Evolutionary conservation across 129 eudicot species (phyloP).

Genomic region (Flaveria linearis): DNA sequence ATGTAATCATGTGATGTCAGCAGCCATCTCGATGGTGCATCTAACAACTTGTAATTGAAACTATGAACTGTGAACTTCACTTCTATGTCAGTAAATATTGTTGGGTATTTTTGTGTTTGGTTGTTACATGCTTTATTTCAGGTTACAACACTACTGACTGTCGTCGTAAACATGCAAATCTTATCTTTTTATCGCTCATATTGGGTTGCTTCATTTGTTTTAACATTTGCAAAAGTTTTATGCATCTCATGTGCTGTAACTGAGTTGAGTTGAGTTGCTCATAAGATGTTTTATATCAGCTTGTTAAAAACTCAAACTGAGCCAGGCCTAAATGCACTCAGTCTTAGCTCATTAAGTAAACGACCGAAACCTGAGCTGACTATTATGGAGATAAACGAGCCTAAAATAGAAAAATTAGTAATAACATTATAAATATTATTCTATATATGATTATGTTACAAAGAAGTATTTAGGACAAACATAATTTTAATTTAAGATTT

Average conservation of each 20-base stretch:
- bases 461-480: no score
- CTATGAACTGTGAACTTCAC: not conserved
- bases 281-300: not conserved
- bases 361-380: no score
- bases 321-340: not conserved
- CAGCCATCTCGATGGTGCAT: conserved; percentile 14
- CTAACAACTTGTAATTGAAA: not conserved
- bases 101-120: conserved; percentile 11
- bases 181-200: not conserved
- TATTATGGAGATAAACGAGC: no score
- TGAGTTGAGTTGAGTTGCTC: not conserved
- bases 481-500: no score
- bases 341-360: not conserved
- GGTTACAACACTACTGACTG: not conserved
- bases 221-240: not conserved
- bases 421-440: no score
- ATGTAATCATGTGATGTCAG: conserved; percentile 37
- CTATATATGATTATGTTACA: no score
- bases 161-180: not conserved
- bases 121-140: not conserved
- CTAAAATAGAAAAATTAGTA: no score
- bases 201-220: not conserved
- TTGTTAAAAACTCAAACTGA: no score
- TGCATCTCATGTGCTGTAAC: no score
- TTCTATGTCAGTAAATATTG: conserved; percentile 5